A percentile compares a stretch with the other conserved stretches of the same genome.
Conservation (phyloP, 2,329 filamentous ascomycete genomes). For the Sporothrix mexicana region DNA sequence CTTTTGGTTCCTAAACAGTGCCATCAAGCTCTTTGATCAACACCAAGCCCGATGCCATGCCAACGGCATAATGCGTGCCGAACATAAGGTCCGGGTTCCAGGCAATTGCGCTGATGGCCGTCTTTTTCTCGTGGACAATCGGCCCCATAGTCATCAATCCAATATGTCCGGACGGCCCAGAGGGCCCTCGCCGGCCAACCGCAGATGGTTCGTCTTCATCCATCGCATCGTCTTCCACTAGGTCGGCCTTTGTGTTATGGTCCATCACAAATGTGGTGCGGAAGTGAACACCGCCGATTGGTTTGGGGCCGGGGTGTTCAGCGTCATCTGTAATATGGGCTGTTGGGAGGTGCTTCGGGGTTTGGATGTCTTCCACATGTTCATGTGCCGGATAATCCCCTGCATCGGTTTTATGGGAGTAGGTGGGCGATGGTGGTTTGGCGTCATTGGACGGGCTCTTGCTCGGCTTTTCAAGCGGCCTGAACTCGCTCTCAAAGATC, state of each 20-base stretch:
- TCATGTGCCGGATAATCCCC: too few relatives aligned
- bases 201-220: conserved; percentile 37
- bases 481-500: conserved; percentile 62
- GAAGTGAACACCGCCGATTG: neutral
- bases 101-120: conserved; percentile 64
- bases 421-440: too few relatives aligned
- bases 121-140: conserved; percentile 63
- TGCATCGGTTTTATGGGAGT: too few relatives aligned
- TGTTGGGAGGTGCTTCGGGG: conserved; percentile 2
- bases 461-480: conserved; percentile 39
- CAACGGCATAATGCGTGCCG: conserved; percentile 70
- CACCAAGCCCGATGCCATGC: conserved; percentile 70
- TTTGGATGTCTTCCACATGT: conserved; percentile 32
- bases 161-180: neutral
- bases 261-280: neutral
- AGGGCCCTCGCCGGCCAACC: neutral
- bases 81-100: conserved; percentile 73
- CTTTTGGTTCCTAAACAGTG: neutral
- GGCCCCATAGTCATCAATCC: neutral
- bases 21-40: conserved; percentile 65
- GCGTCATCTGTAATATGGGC: too few relatives aligned
- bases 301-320: too few relatives aligned
- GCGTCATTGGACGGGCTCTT: too few relatives aligned
- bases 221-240: conserved; percentile 42
- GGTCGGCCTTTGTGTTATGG: conserved; percentile 28